Percentiles rank a stretch among this genome's conserved stretches.
Conservation (phyloP, 495 filamentous ascomycete genomes). For the Penicillium lagena region DNA sequence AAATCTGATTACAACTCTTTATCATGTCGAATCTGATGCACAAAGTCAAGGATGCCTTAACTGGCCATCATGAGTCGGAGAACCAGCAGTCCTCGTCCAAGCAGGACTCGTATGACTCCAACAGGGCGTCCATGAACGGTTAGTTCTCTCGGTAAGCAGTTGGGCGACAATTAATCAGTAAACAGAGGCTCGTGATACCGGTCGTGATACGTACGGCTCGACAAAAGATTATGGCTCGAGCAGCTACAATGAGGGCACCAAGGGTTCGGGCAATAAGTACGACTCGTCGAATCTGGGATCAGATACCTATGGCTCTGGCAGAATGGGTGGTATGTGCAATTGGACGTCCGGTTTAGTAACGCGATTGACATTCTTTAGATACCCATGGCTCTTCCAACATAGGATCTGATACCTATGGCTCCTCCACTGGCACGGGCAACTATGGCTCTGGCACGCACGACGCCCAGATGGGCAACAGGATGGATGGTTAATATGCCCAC, state of each 20-base stretch:
- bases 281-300: too few species aligned
- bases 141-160: neutral
- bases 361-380: neutral
- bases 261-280: neutral
- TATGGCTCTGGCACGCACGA: conserved; percentile 2
- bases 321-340: too few species aligned
- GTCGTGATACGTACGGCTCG: conserved; percentile 5
- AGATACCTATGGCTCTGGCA: neutral
- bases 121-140: conserved; percentile 33
- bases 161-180: too few species aligned
- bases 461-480: too few species aligned
- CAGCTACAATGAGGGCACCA: neutral
- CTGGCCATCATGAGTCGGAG: conserved; percentile 23
- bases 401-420: conserved; percentile 1
- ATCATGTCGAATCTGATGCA: conserved; percentile 64
- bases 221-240: conserved; percentile 4
- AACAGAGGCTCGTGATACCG: conserved; percentile 13
- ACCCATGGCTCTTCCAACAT: neutral
- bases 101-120: conserved; percentile 24
- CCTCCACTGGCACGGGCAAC: conserved; percentile 2
- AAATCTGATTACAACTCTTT: conserved; percentile 1
- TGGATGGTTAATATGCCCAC: neutral
- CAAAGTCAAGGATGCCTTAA: conserved; percentile 68
- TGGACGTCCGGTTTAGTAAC: too few species aligned
- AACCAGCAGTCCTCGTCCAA: conserved; percentile 26